Evolutionary conservation across 257 asterid genomes (phyloP).

Genomic region (Osmanthus fragrans): DNA sequence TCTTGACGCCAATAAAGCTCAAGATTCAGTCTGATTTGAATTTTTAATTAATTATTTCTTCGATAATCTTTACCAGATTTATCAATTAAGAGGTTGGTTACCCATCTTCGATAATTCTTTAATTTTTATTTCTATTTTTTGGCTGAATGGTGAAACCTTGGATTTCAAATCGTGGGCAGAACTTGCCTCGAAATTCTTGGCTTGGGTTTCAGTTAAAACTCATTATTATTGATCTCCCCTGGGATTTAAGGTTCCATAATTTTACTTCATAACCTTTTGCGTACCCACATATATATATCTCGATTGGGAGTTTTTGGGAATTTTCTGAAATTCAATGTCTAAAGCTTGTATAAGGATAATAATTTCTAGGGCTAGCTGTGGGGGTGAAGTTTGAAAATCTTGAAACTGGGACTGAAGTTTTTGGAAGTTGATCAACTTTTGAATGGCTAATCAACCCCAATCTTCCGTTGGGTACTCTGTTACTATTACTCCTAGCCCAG

Average conservation of each 20-base stretch:
- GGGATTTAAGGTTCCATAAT: not conserved
- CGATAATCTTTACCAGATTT: not conserved
- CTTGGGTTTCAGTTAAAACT: not conserved
- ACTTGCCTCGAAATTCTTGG: not conserved
- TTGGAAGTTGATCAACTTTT: slow-evolving; percentile 15
- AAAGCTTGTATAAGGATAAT: not conserved
- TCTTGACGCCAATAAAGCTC: not conserved
- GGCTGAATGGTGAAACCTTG: not conserved
- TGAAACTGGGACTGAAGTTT: not conserved
- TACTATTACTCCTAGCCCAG: slow-evolving; percentile 30
- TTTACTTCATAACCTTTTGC: not conserved
- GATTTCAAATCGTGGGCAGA: not conserved
- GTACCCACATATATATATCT: not conserved
- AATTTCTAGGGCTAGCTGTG: not conserved
- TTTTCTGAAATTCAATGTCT: not conserved
- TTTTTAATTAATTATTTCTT: not conserved
- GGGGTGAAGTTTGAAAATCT: not conserved
- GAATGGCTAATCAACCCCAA: slow-evolving; percentile 63
- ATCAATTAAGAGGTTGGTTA: not conserved
- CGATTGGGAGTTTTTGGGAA: not conserved
- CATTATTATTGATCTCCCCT: not conserved
- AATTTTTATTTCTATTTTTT: not conserved
- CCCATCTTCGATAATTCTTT: not conserved
- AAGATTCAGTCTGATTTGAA: not conserved
- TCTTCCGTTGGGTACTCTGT: slow-evolving; percentile 47